phyloP scores from a whole-genome alignment of 2,329 filamentous ascomycete species.

The Elsinoe arachidis region DNA sequence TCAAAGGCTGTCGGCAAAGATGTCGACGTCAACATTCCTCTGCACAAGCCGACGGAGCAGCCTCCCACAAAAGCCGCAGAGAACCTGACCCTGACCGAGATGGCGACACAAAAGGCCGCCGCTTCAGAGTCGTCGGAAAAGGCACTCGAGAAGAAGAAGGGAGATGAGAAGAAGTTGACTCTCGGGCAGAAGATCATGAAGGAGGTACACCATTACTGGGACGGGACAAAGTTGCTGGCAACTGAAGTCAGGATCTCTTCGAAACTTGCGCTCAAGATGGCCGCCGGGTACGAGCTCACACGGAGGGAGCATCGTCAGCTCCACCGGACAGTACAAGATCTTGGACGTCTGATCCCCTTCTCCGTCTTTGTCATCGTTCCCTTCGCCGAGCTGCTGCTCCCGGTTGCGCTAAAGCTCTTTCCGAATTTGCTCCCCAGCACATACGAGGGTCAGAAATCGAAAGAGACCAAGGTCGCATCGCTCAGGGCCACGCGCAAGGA shows the following conservation, averaged over 20 bases:
- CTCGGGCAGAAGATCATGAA: slow-evolving; percentile 90
- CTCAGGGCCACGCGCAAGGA: slow-evolving; percentile 84
- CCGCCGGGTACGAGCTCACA: slow-evolving; percentile 90
- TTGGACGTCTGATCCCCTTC: slow-evolving; percentile 87
- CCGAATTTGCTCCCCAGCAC: slow-evolving; percentile 96
- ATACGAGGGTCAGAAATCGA: slow-evolving; percentile 84
- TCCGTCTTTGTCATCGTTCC: slow-evolving; percentile 95
- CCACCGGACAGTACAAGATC: slow-evolving; percentile 84
- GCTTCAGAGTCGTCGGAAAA: slow-evolving; percentile 43
- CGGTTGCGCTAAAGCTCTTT: slow-evolving; percentile 87
- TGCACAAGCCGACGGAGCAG: slow-evolving; percentile 33
- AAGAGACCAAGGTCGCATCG: slow-evolving; percentile 75
- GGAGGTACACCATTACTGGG: slow-evolving; percentile 91
- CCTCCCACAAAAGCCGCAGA: slow-evolving; percentile 42
- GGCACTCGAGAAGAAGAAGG: slow-evolving; percentile 51
- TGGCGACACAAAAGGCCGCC: slow-evolving; percentile 52
- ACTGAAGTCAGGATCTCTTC: slow-evolving; percentile 91
- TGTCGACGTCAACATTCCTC: slow-evolving; percentile 26
- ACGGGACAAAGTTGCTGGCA: slow-evolving; percentile 88
- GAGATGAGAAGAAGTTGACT: slow-evolving; percentile 77
- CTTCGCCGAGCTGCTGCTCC: slow-evolving; percentile 86
- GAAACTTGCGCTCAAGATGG: slow-evolving; percentile 90
- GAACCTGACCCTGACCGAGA: slow-evolving; percentile 48
- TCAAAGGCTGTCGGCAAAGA: slow-evolving; percentile 16
- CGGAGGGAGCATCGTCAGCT: slow-evolving; percentile 89